phyloP scores from a whole-genome alignment of 139 green algal species.

The Coelastrella sp. region DNA sequence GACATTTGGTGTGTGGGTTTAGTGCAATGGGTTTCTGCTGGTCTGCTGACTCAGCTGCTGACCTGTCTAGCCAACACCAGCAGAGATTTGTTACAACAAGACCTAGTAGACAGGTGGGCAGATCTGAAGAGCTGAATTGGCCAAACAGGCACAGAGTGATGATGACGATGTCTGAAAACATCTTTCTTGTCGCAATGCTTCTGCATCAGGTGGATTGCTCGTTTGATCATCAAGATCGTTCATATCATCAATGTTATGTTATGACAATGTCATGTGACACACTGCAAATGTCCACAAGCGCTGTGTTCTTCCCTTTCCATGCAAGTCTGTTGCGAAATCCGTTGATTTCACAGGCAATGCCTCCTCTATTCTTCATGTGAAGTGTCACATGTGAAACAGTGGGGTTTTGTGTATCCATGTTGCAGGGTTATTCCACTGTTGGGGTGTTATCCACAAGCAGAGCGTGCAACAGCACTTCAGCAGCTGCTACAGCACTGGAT shows the following conservation, averaged over 20 bases:
- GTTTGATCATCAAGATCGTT: too few species aligned
- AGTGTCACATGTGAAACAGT: neutral
- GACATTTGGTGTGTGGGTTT: conserved; percentile 16
- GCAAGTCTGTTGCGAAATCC: too few species aligned
- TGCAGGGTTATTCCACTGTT: neutral
- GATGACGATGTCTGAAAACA: too few species aligned
- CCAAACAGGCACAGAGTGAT: too few species aligned
- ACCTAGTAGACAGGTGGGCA: neutral
- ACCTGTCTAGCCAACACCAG: neutral
- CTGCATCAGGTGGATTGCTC: too few species aligned
- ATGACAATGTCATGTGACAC: too few species aligned
- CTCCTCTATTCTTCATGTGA: neutral
- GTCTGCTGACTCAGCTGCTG: conserved; percentile 38
- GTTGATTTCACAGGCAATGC: neutral
- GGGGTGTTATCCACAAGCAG: neutral
- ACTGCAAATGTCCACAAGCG: too few species aligned
- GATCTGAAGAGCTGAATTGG: neutral
- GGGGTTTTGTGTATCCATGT: too few species aligned
- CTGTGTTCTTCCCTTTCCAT: too few species aligned
- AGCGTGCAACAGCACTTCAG: neutral
- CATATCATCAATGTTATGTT: too few species aligned
- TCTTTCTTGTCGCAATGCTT: too few species aligned
- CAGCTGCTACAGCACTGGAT: conserved; percentile 31
- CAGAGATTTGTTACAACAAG: conserved; percentile 14
- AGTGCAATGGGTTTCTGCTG: neutral